phyloP scores from a whole-genome alignment of 2,329 filamentous ascomycete genomes.

The Coniella vitis region DNA sequence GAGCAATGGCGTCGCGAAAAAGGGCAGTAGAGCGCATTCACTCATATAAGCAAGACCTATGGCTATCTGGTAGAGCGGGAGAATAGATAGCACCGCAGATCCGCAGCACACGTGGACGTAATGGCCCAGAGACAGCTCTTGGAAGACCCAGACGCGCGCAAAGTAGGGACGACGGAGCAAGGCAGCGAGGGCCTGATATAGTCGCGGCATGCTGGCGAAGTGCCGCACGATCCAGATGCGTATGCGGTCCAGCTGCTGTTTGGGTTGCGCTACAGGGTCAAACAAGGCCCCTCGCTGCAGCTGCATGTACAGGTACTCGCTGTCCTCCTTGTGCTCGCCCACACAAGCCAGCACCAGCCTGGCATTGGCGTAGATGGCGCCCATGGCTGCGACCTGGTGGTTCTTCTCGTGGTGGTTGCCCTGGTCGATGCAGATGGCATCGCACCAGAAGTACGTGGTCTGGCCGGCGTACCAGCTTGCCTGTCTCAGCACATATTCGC shows the following conservation, averaged over 20 bases:
- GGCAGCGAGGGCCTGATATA: not conserved
- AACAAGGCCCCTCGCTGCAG: not conserved
- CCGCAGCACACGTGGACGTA: not conserved
- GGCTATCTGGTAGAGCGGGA: not conserved
- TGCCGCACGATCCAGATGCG: not conserved
- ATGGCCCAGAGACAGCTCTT: not conserved
- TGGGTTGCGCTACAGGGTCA: too few species aligned
- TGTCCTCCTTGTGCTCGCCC: constrained; percentile 4
- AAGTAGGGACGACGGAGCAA: constrained; percentile 1
- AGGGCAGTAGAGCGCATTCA: not conserved
- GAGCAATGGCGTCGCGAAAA: not conserved
- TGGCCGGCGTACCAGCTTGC: not conserved
- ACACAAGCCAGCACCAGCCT: constrained; percentile 5
- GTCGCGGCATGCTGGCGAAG: not conserved
- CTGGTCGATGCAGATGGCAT: constrained; percentile 12
- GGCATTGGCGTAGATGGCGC: constrained; percentile 1
- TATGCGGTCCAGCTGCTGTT: not conserved
- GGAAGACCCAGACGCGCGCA: constrained; percentile 5
- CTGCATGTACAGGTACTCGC: not conserved
- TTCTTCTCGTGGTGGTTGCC: not conserved
- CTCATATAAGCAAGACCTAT: not conserved
- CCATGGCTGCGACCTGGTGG: constrained; percentile 2
- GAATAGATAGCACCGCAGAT: not conserved
- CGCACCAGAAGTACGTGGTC: not conserved
- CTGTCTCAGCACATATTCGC: constrained; percentile 7